phyloP scores from a whole-genome alignment of 768 basidiomycete species.

The Suillus americanus region DNA sequence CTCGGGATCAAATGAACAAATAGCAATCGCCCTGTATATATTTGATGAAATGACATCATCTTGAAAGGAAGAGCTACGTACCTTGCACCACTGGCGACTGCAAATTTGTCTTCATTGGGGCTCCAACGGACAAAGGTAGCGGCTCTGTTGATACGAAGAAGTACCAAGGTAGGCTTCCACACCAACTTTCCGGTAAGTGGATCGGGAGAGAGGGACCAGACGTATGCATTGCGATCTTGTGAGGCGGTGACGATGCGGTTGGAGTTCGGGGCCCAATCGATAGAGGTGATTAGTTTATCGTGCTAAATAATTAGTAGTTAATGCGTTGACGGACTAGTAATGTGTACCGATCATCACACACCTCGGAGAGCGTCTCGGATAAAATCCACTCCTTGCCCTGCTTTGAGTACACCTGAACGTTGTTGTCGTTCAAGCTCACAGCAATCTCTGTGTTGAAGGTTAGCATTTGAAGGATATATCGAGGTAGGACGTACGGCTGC shows the following conservation, averaged over 20 bases:
- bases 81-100: slow-evolving; percentile 96
- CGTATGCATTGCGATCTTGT: slow-evolving; percentile 99
- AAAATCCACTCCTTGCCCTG: slow-evolving; percentile 67
- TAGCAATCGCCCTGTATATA: slow-evolving; percentile 76
- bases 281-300: slow-evolving; percentile 96
- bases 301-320: slow-evolving; percentile 55
- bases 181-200: slow-evolving; percentile 63
- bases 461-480: slow-evolving; percentile 1
- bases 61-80: slow-evolving; percentile 29
- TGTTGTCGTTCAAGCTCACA: slow-evolving; percentile 87
- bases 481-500: slow-evolving; percentile 63
- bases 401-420: slow-evolving; percentile 76
- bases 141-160: slow-evolving; percentile 92
- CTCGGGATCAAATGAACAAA: slow-evolving; percentile 96
- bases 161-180: slow-evolving; percentile 97
- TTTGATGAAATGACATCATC: not conserved
- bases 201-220: slow-evolving; percentile 87
- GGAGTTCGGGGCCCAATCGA: slow-evolving; percentile 97
- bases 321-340: not conserved
- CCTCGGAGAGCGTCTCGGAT: slow-evolving; percentile 84
- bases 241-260: slow-evolving; percentile 98
- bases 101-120: slow-evolving; percentile 97
- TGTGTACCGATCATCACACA: slow-evolving; percentile 30
- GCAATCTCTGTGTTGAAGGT: slow-evolving; percentile 69
- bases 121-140: slow-evolving; percentile 97